phyloP scores from a whole-genome alignment of 1,284 basidiomycete species.

The Trametes hirsuta region DNA sequence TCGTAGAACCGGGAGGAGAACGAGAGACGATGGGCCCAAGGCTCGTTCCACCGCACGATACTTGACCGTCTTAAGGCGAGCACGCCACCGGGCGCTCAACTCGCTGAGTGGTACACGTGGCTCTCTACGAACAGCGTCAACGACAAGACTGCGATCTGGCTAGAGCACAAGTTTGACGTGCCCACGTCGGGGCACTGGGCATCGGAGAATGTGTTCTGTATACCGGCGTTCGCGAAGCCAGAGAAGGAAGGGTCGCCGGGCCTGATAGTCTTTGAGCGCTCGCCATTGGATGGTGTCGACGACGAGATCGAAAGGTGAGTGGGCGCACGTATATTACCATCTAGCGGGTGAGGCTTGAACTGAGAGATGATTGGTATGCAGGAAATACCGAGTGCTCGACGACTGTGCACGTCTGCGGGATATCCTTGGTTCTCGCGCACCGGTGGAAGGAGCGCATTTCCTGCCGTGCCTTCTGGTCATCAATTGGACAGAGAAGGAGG shows the following conservation, averaged over 20 bases:
- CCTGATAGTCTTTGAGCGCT: conserved; percentile 70
- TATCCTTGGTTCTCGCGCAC: conserved; percentile 54
- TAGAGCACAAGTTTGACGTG: conserved; percentile 72
- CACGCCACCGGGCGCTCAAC: conserved; percentile 30
- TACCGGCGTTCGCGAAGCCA: conserved; percentile 41
- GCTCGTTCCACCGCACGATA: conserved; percentile 61
- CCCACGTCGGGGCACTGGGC: conserved; percentile 64
- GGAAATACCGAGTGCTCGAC: conserved; percentile 72
- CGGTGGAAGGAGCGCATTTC: conserved; percentile 45
- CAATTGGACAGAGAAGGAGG: conserved; percentile 54
- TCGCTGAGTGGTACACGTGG: conserved; percentile 60
- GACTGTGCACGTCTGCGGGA: conserved; percentile 72
- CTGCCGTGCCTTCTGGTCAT: conserved; percentile 61
- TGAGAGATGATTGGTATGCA: conserved; percentile 28
- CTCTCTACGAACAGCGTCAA: conserved; percentile 70
- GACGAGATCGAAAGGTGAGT: conserved; percentile 70
- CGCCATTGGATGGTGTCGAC: conserved; percentile 57
- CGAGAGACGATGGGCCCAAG: conserved; percentile 67
- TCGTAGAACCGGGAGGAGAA: conserved; percentile 69
- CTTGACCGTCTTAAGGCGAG: conserved; percentile 42
- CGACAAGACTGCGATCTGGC: conserved; percentile 77
- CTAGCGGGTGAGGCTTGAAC: no score
- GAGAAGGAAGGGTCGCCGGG: conserved; percentile 51
- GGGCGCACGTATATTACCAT: not conserved
- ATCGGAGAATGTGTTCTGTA: conserved; percentile 59